These are phyloP conservation scores for Arthrobotrys sinensis DNA, from an alignment of 2,329 filamentous ascomycete genomes.

Conservation along the genomic window DNA sequence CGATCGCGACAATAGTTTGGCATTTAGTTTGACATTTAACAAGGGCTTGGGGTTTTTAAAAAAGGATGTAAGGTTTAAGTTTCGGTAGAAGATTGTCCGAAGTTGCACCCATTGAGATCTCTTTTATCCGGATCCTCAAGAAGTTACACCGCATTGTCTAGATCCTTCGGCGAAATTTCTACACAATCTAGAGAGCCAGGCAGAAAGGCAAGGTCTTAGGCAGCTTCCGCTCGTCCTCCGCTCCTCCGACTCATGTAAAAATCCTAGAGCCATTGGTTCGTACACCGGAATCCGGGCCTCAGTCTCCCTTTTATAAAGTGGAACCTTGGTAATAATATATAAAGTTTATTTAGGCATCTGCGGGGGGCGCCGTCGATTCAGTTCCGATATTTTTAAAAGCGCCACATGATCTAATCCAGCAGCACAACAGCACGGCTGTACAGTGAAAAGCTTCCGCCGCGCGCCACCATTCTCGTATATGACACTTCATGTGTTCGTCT, in stretches of 20 bases:
- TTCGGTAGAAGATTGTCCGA: conserved; percentile 21
- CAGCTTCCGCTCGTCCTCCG: neutral
- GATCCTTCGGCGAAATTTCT: conserved; percentile 5
- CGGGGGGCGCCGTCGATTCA: no score
- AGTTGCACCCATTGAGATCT: neutral
- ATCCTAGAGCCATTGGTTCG: neutral
- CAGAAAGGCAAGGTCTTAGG: neutral
- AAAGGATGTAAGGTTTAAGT: conserved; percentile 7
- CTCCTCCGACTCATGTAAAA: neutral
- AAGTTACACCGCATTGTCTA: neutral
- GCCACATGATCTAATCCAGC: no score
- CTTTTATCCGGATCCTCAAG: neutral
- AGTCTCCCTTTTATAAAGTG: neutral
- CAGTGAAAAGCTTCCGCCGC: no score
- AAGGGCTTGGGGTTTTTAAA: neutral
- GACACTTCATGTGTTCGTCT: no score
- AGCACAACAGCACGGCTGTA: no score
- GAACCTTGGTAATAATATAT: no score
- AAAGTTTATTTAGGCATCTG: no score
- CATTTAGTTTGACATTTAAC: no score
- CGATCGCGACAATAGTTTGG: neutral
- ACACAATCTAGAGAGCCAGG: neutral
- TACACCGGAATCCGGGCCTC: conserved; percentile 1
- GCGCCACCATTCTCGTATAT: no score
- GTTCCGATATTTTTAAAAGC: no score